Percentiles rank a stretch among this genome's conserved stretches.
Conservation (phyloP, 2,329 filamentous ascomycete species). For the Aphanocladium album region DNA sequence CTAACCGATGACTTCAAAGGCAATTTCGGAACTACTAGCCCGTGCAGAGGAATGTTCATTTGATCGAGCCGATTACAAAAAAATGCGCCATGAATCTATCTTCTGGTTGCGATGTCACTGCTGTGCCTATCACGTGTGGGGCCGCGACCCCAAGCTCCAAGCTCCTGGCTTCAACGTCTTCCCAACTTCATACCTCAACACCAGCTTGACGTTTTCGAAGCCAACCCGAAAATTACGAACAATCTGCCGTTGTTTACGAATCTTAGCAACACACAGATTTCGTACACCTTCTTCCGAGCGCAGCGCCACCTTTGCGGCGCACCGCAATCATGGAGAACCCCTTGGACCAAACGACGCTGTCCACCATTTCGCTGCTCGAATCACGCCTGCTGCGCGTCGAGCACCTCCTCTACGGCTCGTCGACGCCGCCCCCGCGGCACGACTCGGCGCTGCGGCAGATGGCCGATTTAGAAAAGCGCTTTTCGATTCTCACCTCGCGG, state of each 20-base stretch:
- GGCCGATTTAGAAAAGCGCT: slow-evolving; percentile 49
- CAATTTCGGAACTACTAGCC: too few species aligned
- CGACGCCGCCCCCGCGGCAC: slow-evolving; percentile 28
- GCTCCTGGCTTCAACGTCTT: too few species aligned
- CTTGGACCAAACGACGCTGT: slow-evolving; percentile 48
- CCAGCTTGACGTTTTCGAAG: background rate
- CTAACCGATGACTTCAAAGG: too few species aligned
- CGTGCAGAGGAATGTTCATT: too few species aligned
- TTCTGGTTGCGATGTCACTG: background rate
- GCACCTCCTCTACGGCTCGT: slow-evolving; percentile 50
- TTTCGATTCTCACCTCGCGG: slow-evolving; percentile 43
- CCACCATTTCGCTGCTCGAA: slow-evolving; percentile 53
- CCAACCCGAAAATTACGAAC: too few species aligned
- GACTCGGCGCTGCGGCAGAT: slow-evolving; percentile 40
- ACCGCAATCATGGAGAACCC: slow-evolving; percentile 27
- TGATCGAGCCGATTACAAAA: too few species aligned
- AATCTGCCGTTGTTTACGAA: too few species aligned
- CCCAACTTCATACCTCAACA: background rate
- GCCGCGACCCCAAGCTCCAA: too few species aligned
- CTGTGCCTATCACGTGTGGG: too few species aligned
- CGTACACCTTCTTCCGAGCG: background rate
- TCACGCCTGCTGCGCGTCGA: slow-evolving; percentile 55
- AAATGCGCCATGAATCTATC: too few species aligned
- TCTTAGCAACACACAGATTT: too few species aligned
- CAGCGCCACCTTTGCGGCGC: background rate